These are phyloP conservation scores for Basipetospora chlamydospora DNA, from an alignment of 2,329 filamentous ascomycete genomes.

Conservation along the genomic window DNA sequence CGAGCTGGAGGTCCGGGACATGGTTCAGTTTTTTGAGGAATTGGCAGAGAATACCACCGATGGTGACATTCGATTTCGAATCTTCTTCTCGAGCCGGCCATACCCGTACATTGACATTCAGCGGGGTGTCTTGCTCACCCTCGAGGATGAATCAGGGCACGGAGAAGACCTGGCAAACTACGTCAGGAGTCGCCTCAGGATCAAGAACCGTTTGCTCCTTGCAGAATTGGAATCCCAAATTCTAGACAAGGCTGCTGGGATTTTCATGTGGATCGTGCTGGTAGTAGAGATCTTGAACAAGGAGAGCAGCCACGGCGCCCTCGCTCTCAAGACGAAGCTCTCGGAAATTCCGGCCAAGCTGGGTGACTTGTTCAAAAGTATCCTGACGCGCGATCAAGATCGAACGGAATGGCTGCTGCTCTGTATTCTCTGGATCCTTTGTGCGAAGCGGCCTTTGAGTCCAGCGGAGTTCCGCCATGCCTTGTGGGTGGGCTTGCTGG, in stretches of 20 bases:
- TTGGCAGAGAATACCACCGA: conserved; percentile 15
- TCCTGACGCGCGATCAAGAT: conserved; percentile 29
- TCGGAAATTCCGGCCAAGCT: conserved; percentile 23
- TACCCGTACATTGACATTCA: conserved; percentile 16
- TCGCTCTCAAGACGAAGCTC: conserved; percentile 15
- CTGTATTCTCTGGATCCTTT: conserved; percentile 40
- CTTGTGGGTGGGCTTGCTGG: conserved; percentile 16
- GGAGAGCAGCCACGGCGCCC: conserved; percentile 14
- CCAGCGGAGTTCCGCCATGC: conserved; percentile 31
- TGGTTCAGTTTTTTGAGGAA: conserved; percentile 25
- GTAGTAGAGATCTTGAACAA: conserved; percentile 25
- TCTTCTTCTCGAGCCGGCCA: conserved; percentile 27
- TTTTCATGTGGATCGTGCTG: conserved; percentile 29
- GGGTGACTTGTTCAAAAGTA: conserved; percentile 32
- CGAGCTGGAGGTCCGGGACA: conserved; percentile 21
- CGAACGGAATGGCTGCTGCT: conserved; percentile 25
- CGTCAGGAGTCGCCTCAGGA: conserved; percentile 6
- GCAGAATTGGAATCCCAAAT: conserved; percentile 11
- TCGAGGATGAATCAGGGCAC: conserved; percentile 16
- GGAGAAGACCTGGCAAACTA: conserved; percentile 13
- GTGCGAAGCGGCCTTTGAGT: conserved; percentile 25
- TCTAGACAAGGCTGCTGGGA: conserved; percentile 20
- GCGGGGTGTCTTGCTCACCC: conserved; percentile 6
- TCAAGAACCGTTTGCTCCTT: not conserved
- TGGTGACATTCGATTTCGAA: conserved; percentile 10